Evolutionary conservation across 805 yeast genomes (phyloP).

Genomic region (Candida vartiovaarae): DNA sequence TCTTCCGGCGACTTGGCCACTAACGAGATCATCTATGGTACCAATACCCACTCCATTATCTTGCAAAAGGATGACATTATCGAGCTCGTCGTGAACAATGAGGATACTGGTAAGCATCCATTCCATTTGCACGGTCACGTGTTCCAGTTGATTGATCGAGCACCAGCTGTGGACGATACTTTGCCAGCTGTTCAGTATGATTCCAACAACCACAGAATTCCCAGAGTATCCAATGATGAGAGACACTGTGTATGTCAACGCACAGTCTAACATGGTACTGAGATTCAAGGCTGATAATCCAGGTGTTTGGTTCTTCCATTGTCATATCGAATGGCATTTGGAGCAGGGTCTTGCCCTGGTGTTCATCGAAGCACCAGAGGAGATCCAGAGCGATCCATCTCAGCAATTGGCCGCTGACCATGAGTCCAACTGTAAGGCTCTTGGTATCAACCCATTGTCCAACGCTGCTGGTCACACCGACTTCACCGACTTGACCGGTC

Average conservation of each 20-base stretch:
- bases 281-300: slow-evolving; percentile 93
- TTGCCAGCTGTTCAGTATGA: slow-evolving; percentile 49
- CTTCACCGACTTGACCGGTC: slow-evolving; percentile 62
- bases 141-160: slow-evolving; percentile 79
- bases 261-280: slow-evolving; percentile 78
- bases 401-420: slow-evolving; percentile 61
- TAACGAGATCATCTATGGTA: slow-evolving; percentile 56
- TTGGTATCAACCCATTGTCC: slow-evolving; percentile 51
- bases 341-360: slow-evolving; percentile 84
- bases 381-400: slow-evolving; percentile 44
- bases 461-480: slow-evolving; percentile 82
- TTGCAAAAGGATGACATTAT: slow-evolving; percentile 49
- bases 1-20: slow-evolving; percentile 57
- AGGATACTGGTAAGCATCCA: slow-evolving; percentile 91
- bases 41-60: slow-evolving; percentile 71
- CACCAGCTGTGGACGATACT: slow-evolving; percentile 48
- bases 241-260: slow-evolving; percentile 73
- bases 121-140: slow-evolving; percentile 91
- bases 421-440: slow-evolving; percentile 50
- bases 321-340: slow-evolving; percentile 98
- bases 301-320: slow-evolving; percentile 98
- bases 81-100: slow-evolving; percentile 78
- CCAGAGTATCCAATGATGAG: slow-evolving; percentile 80
- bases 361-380: slow-evolving; percentile 77
- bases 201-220: slow-evolving; percentile 39